Evolutionary conservation across 1,139 yeast species (phyloP), one percentile per base, ranked within the genome.

Genomic region (Kodamaea ohmeri): DNA sequence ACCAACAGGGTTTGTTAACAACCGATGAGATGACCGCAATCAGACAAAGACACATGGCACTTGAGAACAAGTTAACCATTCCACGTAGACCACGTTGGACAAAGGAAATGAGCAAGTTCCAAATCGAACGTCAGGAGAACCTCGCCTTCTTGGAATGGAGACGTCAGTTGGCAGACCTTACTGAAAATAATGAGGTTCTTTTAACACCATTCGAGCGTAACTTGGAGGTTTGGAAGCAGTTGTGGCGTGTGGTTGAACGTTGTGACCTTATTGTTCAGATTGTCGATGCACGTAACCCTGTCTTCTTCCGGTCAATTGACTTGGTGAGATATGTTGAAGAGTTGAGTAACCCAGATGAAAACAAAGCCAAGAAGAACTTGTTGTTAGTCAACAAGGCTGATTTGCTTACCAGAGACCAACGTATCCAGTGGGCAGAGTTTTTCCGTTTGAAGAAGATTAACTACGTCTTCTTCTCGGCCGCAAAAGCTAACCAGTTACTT

Each of bases 181-280:
- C 94, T 45, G 96, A 92, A 56, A 75, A 73, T 45, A 78, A 77
- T 48, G 96, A 92, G 58, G 69, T 94, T 51, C 68, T 90, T 45
- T 73, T 94, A 60, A 94, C 99, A 0, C 99, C 99, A 2, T 94
- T 92, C 58, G 99, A 94, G 66, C 78, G 98, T 63, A 94, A 94
- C 58, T 72, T 94, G 50, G 97, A 92, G 68, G 97, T 94, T 43
- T 94, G 99, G 99, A 81, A 94, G 59, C 99, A 94, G 63, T 69
- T 94, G 50, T 94, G 99, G 99, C 76, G 99, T 65, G 99, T 94
- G 37, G 88, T 90, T 13, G 99, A 94, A 60, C 77, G 98, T 56
- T 85, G 94, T 35, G 97, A 92, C 61, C 72, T 94, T 52, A 79
- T 94, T 34, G 97, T 94, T 4, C 99, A 94, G 60, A 94, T 94